phyloP scores from a whole-genome alignment of 73 alveolate genomes.

The Breviolum minutum region DNA sequence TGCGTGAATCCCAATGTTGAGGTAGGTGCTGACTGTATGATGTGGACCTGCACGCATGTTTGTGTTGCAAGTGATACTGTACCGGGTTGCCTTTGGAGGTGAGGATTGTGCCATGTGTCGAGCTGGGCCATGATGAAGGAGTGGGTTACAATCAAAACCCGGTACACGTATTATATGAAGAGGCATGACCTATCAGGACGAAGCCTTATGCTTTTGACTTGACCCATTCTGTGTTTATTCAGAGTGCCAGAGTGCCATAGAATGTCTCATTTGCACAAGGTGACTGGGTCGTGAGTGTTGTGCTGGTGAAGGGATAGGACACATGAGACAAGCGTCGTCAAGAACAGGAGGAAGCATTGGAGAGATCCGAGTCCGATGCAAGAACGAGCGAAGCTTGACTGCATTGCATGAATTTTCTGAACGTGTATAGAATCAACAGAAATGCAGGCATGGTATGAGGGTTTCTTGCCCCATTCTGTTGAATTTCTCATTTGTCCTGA shows the following conservation, averaged over 20 bases:
- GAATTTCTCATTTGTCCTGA: too few relatives aligned
- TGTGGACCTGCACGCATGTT: neutral
- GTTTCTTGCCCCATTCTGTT: too few relatives aligned
- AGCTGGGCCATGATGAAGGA: conserved; percentile 76
- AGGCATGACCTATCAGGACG: neutral
- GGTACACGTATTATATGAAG: neutral
- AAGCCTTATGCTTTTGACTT: too few relatives aligned
- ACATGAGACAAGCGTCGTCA: neutral
- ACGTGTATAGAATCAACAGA: too few relatives aligned
- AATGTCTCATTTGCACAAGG: too few relatives aligned
- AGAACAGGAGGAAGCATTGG: conserved; percentile 67
- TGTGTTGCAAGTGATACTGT: neutral
- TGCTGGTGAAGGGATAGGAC: too few relatives aligned
- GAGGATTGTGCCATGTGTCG: conserved; percentile 25
- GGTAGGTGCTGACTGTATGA: neutral
- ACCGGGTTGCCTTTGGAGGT: conserved; percentile 11
- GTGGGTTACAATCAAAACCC: neutral
- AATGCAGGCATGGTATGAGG: too few relatives aligned
- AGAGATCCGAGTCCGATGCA: conserved; percentile 83
- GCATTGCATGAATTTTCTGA: neutral
- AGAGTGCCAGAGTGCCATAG: too few relatives aligned
- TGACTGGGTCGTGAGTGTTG: too few relatives aligned
- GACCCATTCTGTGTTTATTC: too few relatives aligned
- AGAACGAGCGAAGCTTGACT: conserved; percentile 36
- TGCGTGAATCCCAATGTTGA: conserved; percentile 75